Evolutionary conservation across 352 stramenopile species (phyloP).

Genomic region (Phytophthora tubulina): DNA sequence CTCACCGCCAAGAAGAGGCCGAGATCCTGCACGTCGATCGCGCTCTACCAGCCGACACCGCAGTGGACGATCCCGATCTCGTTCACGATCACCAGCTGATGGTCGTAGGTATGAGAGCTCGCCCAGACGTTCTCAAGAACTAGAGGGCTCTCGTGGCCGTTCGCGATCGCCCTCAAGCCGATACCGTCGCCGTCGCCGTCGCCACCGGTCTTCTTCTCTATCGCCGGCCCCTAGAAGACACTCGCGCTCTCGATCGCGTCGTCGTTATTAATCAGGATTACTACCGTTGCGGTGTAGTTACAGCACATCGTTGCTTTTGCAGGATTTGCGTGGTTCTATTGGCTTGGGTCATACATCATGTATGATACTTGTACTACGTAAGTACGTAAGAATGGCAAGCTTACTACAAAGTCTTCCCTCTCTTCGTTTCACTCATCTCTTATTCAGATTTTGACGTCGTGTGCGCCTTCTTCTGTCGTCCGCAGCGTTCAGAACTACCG

Average conservation of each 20-base stretch:
- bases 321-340: slow-evolving; percentile 26
- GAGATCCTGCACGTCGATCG: slow-evolving; percentile 16
- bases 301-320: neutral
- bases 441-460: slow-evolving; percentile 71
- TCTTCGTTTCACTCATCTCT: slow-evolving; percentile 3
- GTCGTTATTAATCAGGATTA: slow-evolving; percentile 23
- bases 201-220: slow-evolving; percentile 31
- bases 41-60: slow-evolving; percentile 22
- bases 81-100: slow-evolving; percentile 31
- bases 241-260: slow-evolving; percentile 31
- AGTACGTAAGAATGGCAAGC: slow-evolving; percentile 1
- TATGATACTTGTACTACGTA: too few relatives aligned
- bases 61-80: slow-evolving; percentile 27
- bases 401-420: slow-evolving; percentile 1
- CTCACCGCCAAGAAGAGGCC: slow-evolving; percentile 24
- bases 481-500: slow-evolving; percentile 74
- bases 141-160: slow-evolving; percentile 12
- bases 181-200: slow-evolving; percentile 26
- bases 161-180: slow-evolving; percentile 21
- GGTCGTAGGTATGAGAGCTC: slow-evolving; percentile 23
- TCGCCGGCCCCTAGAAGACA: slow-evolving; percentile 26
- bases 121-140: slow-evolving; percentile 1
- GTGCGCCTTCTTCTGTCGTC: slow-evolving; percentile 79
- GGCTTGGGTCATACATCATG: slow-evolving; percentile 13
- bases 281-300: neutral